Evolutionary conservation across 805 yeast species (phyloP), one percentile per base, ranked within the genome.

Genomic region (Alloascoidea africana): DNA sequence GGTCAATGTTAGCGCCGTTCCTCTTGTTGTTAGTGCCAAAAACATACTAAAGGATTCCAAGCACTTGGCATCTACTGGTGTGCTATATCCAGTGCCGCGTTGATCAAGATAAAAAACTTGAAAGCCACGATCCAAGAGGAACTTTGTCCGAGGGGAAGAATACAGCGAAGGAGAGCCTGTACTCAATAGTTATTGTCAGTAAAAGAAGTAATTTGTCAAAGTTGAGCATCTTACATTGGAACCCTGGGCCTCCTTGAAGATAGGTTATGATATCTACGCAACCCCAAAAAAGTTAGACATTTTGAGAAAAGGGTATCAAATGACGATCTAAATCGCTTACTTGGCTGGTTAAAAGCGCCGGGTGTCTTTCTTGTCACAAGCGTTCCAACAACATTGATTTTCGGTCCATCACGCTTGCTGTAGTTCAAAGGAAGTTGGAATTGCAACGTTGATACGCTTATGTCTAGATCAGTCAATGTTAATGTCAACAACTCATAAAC

Each of bases 41-140:
- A 34, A 17, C 16, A 36, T 14, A 39, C 43, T 19, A 41, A 36
- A 16, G n/a, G 32, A 6, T 13, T 17, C 5, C 40, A 41, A 27
- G 38, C 27, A n/a, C 13, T 3, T 5, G 8, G 16, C 5, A 56
- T 48, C 2, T 43, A 73, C 47, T 1, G 72, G 65, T 3, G 66
- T 54, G 35, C 73, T 65, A 17, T 66, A 49, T 0, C 79, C 80
- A 1, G 79, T 73, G n/a, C 79, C 80, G 46, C 79, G 52, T 48
- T 73, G 79, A 53, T 73, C 80, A 36, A 69, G 51, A 32, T 58
- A 63, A 11, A 73, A 50, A 4, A 68, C 52, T 47, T 61, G 62
- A 44, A 57, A 65, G 2, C 67, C 71, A 30, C 53, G 51, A 11
- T 60, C 63, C 5, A 66, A 30, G 35, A 66, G 49, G 18, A 51